phyloP scores from a whole-genome alignment of 805 yeast genomes.

The Candida wancherniae region DNA sequence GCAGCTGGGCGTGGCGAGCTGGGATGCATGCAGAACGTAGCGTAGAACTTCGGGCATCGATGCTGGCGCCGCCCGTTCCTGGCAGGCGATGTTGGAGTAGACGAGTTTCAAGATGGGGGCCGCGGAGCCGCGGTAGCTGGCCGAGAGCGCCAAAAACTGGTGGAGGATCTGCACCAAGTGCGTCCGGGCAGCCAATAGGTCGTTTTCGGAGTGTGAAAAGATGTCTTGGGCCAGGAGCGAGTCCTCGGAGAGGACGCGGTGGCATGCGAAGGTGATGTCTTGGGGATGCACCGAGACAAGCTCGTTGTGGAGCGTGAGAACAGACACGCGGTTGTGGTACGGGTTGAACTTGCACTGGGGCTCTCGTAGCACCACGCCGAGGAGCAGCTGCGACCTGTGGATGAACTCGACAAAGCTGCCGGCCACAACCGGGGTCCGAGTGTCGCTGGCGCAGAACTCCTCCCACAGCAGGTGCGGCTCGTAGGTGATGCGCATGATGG shows the following conservation, averaged over 20 bases:
- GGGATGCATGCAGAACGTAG: not conserved
- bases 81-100: conserved; percentile 21
- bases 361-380: conserved; percentile 36
- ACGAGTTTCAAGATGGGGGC: conserved; percentile 16
- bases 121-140: conserved; percentile 11
- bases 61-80: conserved; percentile 5
- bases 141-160: conserved; percentile 21
- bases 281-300: conserved; percentile 22
- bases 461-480: conserved; percentile 12
- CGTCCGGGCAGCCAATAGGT: conserved; percentile 14
- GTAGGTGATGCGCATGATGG: conserved; percentile 6
- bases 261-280: conserved; percentile 28
- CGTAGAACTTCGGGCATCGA: conserved; percentile 5
- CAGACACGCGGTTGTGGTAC: conserved; percentile 25
- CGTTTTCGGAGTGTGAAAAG: conserved; percentile 22
- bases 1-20: conserved; percentile 9
- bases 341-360: conserved; percentile 31
- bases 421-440: conserved; percentile 13
- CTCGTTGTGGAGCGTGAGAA: conserved; percentile 32
- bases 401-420: conserved; percentile 41
- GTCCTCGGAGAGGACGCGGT: conserved; percentile 21
- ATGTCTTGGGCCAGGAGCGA: conserved; percentile 16
- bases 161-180: conserved; percentile 21
- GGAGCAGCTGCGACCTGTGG: conserved; percentile 14
- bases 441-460: conserved; percentile 9